Evolutionary conservation across 2,329 filamentous ascomycete genomes (phyloP).

Genomic region (Ceratocystis papillata): DNA sequence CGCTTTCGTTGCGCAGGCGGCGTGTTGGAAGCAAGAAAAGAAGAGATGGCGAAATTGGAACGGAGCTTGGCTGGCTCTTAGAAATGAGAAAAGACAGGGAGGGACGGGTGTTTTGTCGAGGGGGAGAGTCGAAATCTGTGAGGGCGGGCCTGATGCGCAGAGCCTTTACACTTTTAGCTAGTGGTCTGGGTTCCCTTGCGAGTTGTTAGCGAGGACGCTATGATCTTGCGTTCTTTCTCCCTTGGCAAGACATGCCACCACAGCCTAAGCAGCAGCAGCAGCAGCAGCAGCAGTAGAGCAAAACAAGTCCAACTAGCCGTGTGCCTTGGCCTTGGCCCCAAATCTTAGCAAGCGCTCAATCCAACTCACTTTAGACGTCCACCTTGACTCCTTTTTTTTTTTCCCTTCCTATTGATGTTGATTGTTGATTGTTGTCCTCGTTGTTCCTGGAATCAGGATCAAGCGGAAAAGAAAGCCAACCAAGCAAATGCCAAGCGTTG

Average conservation of each 20-base stretch:
- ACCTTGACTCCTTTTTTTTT: neutral
- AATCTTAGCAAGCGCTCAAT: no score
- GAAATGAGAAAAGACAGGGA: conserved; percentile 1
- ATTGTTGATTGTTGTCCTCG: neutral
- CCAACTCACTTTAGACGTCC: no score
- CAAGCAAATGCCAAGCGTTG: neutral
- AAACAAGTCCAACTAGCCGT: no score
- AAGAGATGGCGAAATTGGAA: neutral
- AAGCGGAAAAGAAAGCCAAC: neutral
- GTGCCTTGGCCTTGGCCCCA: no score
- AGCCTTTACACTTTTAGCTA: neutral
- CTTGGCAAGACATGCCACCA: neutral
- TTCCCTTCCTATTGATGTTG: neutral
- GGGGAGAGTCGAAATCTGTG: no score
- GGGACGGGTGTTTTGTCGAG: no score
- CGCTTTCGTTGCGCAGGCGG: no score
- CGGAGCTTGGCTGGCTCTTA: neutral
- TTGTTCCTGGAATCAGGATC: neutral
- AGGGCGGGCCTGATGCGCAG: neutral
- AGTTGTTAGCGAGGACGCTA: neutral
- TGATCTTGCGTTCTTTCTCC: neutral
- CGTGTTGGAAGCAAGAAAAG: no score
- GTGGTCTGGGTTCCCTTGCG: neutral
- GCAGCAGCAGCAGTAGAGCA: no score
- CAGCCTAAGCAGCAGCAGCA: no score